phyloP scores from a whole-genome alignment of 768 basidiomycete genomes.

The Tylopilus sp. region DNA sequence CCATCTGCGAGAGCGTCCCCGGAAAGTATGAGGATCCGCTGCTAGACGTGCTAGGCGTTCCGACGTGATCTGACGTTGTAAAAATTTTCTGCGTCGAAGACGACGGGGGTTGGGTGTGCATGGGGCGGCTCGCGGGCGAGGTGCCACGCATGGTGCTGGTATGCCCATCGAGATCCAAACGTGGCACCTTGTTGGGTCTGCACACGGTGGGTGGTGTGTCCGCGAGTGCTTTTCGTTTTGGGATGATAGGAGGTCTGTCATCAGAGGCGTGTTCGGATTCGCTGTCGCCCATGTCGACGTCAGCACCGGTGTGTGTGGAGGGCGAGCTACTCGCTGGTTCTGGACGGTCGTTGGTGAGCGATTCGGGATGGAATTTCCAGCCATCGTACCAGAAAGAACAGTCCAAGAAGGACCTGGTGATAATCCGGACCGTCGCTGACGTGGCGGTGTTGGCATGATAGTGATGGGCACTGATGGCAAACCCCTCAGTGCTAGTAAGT shows the following conservation, averaged over 20 bases:
- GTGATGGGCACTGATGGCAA: too few relatives aligned
- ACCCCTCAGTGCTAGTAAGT: too few relatives aligned
- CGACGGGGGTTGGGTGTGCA: conserved; percentile 9
- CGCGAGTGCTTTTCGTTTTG: conserved; percentile 26
- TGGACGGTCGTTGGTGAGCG: conserved; percentile 8
- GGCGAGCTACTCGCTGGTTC: conserved; percentile 21
- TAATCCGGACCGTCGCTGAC: neutral
- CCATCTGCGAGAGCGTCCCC: conserved; percentile 14
- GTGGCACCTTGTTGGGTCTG: conserved; percentile 18
- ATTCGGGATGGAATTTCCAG: too few relatives aligned
- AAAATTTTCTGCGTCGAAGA: neutral
- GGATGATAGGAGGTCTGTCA: conserved; percentile 11
- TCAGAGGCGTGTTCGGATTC: conserved; percentile 11
- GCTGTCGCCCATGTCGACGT: conserved; percentile 21
- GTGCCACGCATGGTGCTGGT: neutral
- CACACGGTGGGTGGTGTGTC: conserved; percentile 9
- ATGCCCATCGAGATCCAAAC: conserved; percentile 12
- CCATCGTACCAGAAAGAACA: conserved; percentile 18
- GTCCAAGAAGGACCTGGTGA: conserved; percentile 32
- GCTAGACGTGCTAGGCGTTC: conserved; percentile 14
- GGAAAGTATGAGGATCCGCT: conserved; percentile 20
- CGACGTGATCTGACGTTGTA: too few relatives aligned
- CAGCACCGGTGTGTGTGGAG: conserved; percentile 17
- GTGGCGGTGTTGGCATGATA: neutral
- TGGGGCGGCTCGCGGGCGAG: neutral